Evolutionary conservation across 2,329 filamentous ascomycete species (phyloP), one percentile per base, ranked within the genome.

Genomic region (Plectosphaerella sp.): DNA sequence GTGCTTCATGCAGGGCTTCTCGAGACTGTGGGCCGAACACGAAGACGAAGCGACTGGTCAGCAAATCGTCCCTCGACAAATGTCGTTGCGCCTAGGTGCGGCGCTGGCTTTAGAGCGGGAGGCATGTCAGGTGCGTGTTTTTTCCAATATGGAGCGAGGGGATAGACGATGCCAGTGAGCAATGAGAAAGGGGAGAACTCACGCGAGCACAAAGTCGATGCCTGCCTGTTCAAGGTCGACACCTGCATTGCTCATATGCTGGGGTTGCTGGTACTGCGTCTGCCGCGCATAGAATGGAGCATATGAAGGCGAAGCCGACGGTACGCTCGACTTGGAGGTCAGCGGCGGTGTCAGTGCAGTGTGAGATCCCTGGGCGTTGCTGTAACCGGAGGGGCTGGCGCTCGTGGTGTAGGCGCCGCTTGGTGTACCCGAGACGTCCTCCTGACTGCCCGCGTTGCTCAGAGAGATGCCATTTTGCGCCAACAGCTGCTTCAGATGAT

Each of bases 1-100:
- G 70, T 96, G 91, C 61, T 91, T 85, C 82, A 96, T 95, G 77
- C 94, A 97, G 49, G 92, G 90, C 67, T 87, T 88, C 76, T 97
- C 92, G 69, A 96, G 88, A 66, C 80, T 89, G 87, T 79, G 80
- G 62, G 36, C 12, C 14, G 15, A 25, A 33, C 4, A 15, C 10
- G 24, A 37, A 8, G 6, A 39, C 15, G 33, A 43, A 12, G 41
- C 41, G 41, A 18, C 67, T 67, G 64, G 74, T 77, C 72, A 82
- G 69, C 68, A 64, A 64, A 41, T 43, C n/a, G n/a, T 43, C 18
- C 41, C 7, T 18, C n/a, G 16, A 43, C 18, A 12, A 20, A 43
- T 18, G 41, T 43, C 41, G 28, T 33, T 33, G 11, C 28, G 28
- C 28, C 8, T 9, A 43, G 10, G 41, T 20, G 16, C 41, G 41